phyloP scores from a whole-genome alignment of 1,284 basidiomycete genomes.

The Stereum hirsutum region DNA sequence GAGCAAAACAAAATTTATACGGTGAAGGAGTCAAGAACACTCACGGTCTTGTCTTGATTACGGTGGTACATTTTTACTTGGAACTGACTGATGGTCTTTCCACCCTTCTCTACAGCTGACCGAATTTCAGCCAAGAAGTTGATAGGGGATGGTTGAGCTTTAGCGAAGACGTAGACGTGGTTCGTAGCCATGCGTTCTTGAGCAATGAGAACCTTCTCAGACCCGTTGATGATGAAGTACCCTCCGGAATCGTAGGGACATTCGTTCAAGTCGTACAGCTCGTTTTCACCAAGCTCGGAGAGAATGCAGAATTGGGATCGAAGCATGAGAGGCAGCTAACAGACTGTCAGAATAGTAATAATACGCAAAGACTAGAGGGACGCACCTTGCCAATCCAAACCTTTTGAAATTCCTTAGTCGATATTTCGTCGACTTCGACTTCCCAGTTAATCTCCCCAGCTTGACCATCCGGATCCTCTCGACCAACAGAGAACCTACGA shows the following conservation, averaged over 20 bases:
- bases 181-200: constrained; percentile 99
- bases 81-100: constrained; percentile 97
- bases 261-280: constrained; percentile 89
- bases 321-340: constrained; percentile 94
- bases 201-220: constrained; percentile 98
- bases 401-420: constrained; percentile 61
- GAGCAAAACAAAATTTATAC: constrained; percentile 2
- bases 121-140: constrained; percentile 97
- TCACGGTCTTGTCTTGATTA: constrained; percentile 77
- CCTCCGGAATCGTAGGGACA: constrained; percentile 98
- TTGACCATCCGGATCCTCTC: constrained; percentile 74
- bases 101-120: constrained; percentile 96
- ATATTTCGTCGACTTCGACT: constrained; percentile 56
- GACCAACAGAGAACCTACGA: constrained; percentile 76
- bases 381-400: constrained; percentile 94
- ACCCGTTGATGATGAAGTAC: constrained; percentile 99
- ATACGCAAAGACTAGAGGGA: constrained; percentile 8
- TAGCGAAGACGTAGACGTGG: constrained; percentile 99
- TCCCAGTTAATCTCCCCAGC: constrained; percentile 83
- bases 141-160: constrained; percentile 93
- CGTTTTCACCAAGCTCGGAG: constrained; percentile 68
- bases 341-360: constrained; percentile 8
- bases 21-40: constrained; percentile 18
- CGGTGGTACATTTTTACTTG: constrained; percentile 96
- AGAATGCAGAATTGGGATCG: constrained; percentile 95